A percentile compares a stretch with the other conserved stretches of the same genome.
phyloP scores from a whole-genome alignment of 2,329 filamentous ascomycete species.

The Neofusicoccum umdonicola region DNA sequence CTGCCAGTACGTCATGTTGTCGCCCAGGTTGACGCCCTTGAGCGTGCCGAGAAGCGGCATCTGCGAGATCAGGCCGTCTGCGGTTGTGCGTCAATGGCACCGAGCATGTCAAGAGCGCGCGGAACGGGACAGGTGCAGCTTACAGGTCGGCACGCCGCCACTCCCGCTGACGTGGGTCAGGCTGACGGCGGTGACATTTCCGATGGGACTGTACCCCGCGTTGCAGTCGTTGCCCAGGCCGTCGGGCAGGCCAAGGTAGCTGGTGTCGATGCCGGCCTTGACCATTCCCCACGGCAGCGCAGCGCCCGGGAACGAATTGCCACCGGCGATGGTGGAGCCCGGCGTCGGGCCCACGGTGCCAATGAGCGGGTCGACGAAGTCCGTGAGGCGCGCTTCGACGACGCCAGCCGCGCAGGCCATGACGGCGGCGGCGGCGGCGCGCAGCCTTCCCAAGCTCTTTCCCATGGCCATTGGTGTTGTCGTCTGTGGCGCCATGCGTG shows the following conservation, averaged over 20 bases:
- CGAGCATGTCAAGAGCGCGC: not conserved
- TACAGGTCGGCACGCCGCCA: slow-evolving; percentile 10
- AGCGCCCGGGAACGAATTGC: slow-evolving; percentile 40
- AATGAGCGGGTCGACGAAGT: slow-evolving; percentile 38
- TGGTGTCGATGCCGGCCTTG: slow-evolving; percentile 41
- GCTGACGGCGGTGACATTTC: slow-evolving; percentile 39
- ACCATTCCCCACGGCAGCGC: slow-evolving; percentile 41
- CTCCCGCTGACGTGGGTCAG: slow-evolving; percentile 38
- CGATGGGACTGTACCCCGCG: slow-evolving; percentile 42
- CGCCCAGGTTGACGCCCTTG: slow-evolving; percentile 41
- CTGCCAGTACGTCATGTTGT: slow-evolving; percentile 45
- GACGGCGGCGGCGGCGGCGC: not conserved
- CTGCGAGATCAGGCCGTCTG: slow-evolving; percentile 42
- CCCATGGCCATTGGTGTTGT: not conserved
- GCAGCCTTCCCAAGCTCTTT: not conserved
- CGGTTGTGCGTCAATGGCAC: slow-evolving; percentile 21
- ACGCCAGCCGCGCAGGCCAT: not conserved
- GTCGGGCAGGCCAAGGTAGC: slow-evolving; percentile 24
- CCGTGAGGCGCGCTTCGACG: slow-evolving; percentile 30
- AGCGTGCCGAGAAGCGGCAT: slow-evolving; percentile 42
- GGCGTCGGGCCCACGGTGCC: slow-evolving; percentile 44
- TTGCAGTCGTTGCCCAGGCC: slow-evolving; percentile 38
- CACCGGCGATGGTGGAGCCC: slow-evolving; percentile 39
- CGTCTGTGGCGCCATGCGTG: not conserved
- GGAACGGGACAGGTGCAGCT: not conserved